Evolutionary conservation across 345 rosid genomes (phyloP).

Genomic region (Aethionema arabicum): DNA sequence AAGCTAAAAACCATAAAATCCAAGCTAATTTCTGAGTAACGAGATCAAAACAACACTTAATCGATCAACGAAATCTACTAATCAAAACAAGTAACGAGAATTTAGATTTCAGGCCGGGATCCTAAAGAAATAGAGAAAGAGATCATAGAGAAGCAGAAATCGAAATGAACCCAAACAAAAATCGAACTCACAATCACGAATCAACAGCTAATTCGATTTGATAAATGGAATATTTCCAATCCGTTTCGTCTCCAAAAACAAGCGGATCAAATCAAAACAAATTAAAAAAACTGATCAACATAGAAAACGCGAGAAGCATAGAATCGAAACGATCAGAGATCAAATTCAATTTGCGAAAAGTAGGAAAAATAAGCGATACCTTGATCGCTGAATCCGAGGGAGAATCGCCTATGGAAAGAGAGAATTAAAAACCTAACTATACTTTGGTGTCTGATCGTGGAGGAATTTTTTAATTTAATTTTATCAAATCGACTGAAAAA

Average conservation of each 20-base stretch:
- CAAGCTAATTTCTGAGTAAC: background rate
- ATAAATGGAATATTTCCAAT: slow-evolving; percentile 7
- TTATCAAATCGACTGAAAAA: too few species aligned
- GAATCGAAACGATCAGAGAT: background rate
- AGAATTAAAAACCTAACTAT: slow-evolving; percentile 9
- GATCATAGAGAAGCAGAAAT: slow-evolving; percentile 7
- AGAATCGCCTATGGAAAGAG: background rate
- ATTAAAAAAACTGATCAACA: background rate
- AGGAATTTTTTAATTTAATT: too few species aligned
- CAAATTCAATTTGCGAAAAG: background rate
- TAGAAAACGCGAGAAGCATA: slow-evolving; percentile 8
- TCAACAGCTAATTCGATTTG: too few species aligned
- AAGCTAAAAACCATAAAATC: background rate
- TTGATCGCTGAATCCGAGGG: background rate
- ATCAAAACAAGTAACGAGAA: background rate
- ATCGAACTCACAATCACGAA: slow-evolving; percentile 9
- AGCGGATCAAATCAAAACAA: slow-evolving; percentile 32
- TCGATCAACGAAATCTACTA: slow-evolving; percentile 4
- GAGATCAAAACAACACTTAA: slow-evolving; percentile 19
- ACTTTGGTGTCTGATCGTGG: too few species aligned
- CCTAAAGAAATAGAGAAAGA: slow-evolving; percentile 7
- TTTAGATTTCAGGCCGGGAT: background rate
- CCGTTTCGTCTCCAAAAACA: slow-evolving; percentile 21
- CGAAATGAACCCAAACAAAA: slow-evolving; percentile 3
- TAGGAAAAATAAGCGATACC: background rate